Evolutionary conservation across 2,329 filamentous ascomycete species (phyloP), one percentile per base, ranked within the genome.

Genomic region (Monosporascus sp.): DNA sequence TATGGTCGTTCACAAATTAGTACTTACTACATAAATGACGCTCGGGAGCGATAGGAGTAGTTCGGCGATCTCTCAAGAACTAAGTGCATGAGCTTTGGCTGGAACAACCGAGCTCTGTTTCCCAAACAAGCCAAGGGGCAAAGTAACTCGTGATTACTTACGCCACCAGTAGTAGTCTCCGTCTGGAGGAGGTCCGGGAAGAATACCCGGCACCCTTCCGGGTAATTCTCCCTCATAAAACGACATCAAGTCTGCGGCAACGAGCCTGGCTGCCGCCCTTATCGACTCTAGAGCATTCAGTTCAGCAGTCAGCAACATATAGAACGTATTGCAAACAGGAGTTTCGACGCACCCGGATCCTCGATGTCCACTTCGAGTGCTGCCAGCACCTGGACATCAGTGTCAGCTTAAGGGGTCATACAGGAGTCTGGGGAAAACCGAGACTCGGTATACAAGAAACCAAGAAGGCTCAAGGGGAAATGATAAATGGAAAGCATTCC

Each of bases 131-230:
- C 27, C 31, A 35, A 14, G 11, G 9, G 9, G 11, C 31, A 14
- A 14, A 35, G 31, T 35, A 35, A 5, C 31, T 14, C 11, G 11
- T 11, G 9, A 14, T 14, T 35, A 35, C 31, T 11, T 14, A 35
- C 31, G 43, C 43, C 43, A 66, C 64, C 64, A 66, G 56, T 63
- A 66, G 58, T 66, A 66, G 35, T 59, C 58, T 49, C 64, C 63
- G 20, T 55, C 52, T 11, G 63, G 61, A 14, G 64, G 64, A 37
- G 64, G 64, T 6, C 64, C 64, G 9, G 62, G 62, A 9, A 66
- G 55, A 46, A 65, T 60, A 17, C 64, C 64, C 1, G 55, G 53
- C 2, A 76, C 74, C 16, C 73, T 87, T 11, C 78, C 83, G 17
- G 61, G 55, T 27, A 62, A 57, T n/a, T 62, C 52, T 46, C 63